A percentile compares a stretch with the other conserved stretches of the same genome.
phyloP scores from a whole-genome alignment of 2,329 filamentous ascomycete genomes.

The Colletotrichum simmondsii region DNA sequence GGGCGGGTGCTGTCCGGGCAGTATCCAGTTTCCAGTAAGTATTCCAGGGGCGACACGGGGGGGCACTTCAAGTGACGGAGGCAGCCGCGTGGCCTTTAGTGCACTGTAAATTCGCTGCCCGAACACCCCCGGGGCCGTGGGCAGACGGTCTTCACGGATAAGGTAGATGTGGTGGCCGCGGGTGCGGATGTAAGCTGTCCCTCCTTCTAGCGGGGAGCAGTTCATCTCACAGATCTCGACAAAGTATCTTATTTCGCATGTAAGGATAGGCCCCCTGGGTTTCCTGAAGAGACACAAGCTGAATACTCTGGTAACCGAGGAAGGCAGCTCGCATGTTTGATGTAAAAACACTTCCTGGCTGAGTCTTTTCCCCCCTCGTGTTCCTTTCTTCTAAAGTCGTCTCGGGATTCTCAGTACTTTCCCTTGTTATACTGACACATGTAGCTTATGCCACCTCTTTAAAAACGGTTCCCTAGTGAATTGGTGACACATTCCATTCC shows the following conservation, averaged over 20 bases:
- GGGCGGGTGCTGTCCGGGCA: slow-evolving; percentile 13
- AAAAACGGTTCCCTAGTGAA: background rate
- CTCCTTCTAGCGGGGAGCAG: slow-evolving; percentile 1
- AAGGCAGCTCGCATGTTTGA: background rate
- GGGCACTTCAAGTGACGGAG: slow-evolving; percentile 24
- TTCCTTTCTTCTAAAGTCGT: background rate
- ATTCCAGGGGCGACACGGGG: slow-evolving; percentile 10
- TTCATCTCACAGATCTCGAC: background rate
- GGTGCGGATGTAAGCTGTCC: background rate
- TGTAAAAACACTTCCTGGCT: background rate
- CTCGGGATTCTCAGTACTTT: too few species aligned
- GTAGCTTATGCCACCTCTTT: background rate
- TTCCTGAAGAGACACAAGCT: background rate
- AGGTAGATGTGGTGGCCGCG: background rate
- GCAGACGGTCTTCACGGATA: too few species aligned
- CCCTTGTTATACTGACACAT: too few species aligned
- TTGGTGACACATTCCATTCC: background rate
- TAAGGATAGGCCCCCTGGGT: background rate
- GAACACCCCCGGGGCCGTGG: slow-evolving; percentile 1
- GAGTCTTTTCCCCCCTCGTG: background rate
- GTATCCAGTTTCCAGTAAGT: slow-evolving; percentile 9
- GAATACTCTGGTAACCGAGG: background rate
- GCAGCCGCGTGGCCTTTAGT: slow-evolving; percentile 33
- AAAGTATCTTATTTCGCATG: too few species aligned
- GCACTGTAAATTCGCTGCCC: slow-evolving; percentile 14